Evolutionary conservation across 169 alveolate genomes (phyloP), one percentile per base, ranked within the genome.

Genomic region (Babesia sp.): DNA sequence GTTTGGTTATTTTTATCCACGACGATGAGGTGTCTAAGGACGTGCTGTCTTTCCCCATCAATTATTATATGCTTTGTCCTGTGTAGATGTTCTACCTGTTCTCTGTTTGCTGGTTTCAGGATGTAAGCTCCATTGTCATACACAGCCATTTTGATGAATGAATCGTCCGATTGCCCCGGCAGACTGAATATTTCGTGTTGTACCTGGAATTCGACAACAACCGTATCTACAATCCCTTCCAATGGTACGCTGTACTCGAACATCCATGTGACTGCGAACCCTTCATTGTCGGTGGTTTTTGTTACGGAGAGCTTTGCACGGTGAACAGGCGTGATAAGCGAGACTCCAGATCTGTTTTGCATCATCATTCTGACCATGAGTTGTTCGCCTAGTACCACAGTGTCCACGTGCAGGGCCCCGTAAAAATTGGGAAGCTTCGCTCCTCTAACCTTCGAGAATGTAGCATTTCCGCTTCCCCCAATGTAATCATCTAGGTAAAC

Each of bases 291-390:
- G 3, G 3, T 31, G 20, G 33, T 3, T 50, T 36, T 57, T 11
- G 67, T 31, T 22, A 31, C 36, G 4, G 67, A 57, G 9, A 57
- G 51, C 48, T 57, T 31, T 8, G 20, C 67, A 6, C 48, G 0
- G 31, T 57, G 67, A 11, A 50, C 50, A 7, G 67, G 67, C n/a
- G 67, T 57, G 11, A 57, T 16, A n/a, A 57, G 67, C 50, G 67
- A 57, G 18, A 8, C 42, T 57, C 67, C 67, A 34, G 28, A 14
- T n/a, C 31, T 36, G 20, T 33, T 57, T 39, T 57, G 67, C 67
- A 57, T 34, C 67, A 57, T 57, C 67, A 57, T 33, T 18, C 36
- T 57, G 50, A 7, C 67, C 51, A 57, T 20, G 0, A 57, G 31
- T 22, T 33, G 45, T 0, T 34, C 48, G 4, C 45, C 50, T 28